Evolutionary conservation across 225 moss, liverwort and hornwort genomes (phyloP).

Genomic region (Lunularia cruciata): DNA sequence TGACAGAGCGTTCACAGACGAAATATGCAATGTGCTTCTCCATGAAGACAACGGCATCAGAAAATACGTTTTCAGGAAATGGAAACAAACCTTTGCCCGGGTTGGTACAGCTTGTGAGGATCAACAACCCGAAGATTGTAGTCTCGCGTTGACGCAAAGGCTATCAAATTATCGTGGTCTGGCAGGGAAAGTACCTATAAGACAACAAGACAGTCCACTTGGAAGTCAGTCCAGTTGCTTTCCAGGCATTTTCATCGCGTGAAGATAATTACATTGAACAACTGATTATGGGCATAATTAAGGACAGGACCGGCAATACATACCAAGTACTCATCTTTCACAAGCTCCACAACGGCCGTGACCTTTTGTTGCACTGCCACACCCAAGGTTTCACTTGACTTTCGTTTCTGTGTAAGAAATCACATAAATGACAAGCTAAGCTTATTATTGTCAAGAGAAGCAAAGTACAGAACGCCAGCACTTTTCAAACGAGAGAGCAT

Average conservation of each 20-base stretch:
- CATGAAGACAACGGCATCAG: neutral
- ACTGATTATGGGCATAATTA: too few relatives aligned
- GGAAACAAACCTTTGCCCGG: conserved; percentile 71
- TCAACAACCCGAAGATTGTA: conserved; percentile 65
- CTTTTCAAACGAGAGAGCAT: too few relatives aligned
- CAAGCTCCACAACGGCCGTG: conserved; percentile 84
- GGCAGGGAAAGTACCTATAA: conserved; percentile 86
- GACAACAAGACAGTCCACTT: neutral
- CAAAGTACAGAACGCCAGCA: too few relatives aligned
- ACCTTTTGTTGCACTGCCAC: conserved; percentile 64
- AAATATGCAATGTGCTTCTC: too few relatives aligned
- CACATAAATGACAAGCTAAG: too few relatives aligned
- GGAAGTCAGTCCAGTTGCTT: neutral
- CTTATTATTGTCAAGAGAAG: too few relatives aligned
- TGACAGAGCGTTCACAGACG: too few relatives aligned
- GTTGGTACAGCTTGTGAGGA: conserved; percentile 76
- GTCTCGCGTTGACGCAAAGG: conserved; percentile 84
- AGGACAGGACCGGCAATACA: neutral
- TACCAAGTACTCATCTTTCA: conserved; percentile 96
- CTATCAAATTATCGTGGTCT: conserved; percentile 67
- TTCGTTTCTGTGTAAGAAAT: conserved; percentile 48
- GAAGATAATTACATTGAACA: neutral
- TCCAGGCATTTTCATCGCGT: neutral
- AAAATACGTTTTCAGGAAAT: neutral
- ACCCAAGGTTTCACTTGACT: conserved; percentile 26